phyloP scores from a whole-genome alignment of 495 filamentous ascomycete genomes.

The Copromyces sp. region DNA sequence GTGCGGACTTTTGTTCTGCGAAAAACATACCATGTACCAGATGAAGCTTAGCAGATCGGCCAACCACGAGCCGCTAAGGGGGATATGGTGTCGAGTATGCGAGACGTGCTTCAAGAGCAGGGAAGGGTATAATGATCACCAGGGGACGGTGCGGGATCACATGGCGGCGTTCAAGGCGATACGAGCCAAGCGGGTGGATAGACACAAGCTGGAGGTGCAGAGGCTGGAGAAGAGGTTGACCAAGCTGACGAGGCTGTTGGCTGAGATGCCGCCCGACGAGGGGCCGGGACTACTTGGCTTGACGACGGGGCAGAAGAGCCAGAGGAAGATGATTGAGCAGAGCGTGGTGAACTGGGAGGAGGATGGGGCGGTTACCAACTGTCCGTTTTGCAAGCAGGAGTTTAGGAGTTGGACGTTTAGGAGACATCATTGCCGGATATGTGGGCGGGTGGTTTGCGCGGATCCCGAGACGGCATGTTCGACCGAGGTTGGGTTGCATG shows the following conservation, averaged over 20 bases:
- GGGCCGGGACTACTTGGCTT: slow-evolving; percentile 18
- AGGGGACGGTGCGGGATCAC: slow-evolving; percentile 58
- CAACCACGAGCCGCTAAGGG: slow-evolving; percentile 82
- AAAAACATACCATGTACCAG: slow-evolving; percentile 98
- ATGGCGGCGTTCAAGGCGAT: slow-evolving; percentile 55
- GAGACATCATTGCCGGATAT: slow-evolving; percentile 89
- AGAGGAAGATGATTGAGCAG: slow-evolving; percentile 75
- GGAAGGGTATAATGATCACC: slow-evolving; percentile 89
- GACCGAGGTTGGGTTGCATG: slow-evolving; percentile 67
- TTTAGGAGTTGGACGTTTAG: slow-evolving; percentile 84
- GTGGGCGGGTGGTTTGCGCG: slow-evolving; percentile 84
- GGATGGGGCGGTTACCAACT: slow-evolving; percentile 66
- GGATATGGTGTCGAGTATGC: slow-evolving; percentile 89
- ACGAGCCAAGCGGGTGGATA: slow-evolving; percentile 69
- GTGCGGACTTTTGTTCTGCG: slow-evolving; percentile 89
- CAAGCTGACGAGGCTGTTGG: slow-evolving; percentile 75
- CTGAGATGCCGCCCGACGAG: slow-evolving; percentile 54
- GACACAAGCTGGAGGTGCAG: slow-evolving; percentile 73
- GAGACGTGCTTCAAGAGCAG: slow-evolving; percentile 97
- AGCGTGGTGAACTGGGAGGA: slow-evolving; percentile 92
- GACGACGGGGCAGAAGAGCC: slow-evolving; percentile 42
- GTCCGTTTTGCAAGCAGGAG: slow-evolving; percentile 90
- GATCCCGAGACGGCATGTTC: slow-evolving; percentile 80
- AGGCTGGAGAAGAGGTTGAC: slow-evolving; percentile 85
- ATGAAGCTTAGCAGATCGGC: slow-evolving; percentile 93